These are phyloP conservation scores for Colletotrichum sp. DNA, from an alignment of 2,329 filamentous ascomycete species.

Conservation along the genomic window DNA sequence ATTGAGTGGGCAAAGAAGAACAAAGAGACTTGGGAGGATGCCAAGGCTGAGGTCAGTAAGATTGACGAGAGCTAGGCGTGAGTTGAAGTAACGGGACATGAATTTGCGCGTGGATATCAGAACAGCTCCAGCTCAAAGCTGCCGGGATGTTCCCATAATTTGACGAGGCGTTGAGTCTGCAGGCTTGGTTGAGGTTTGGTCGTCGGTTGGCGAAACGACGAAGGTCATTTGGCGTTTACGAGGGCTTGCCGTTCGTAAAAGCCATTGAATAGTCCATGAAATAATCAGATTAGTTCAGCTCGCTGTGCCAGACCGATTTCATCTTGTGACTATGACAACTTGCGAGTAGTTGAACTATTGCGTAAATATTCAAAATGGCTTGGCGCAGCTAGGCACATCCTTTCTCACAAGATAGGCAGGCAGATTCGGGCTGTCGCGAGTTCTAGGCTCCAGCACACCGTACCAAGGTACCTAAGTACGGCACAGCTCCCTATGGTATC, in stretches of 20 bases:
- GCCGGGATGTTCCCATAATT: constrained; percentile 9
- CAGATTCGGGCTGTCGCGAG: background rate
- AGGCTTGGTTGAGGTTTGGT: constrained; percentile 5
- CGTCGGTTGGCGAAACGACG: constrained; percentile 11
- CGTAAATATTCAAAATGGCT: background rate
- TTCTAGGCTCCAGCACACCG: background rate
- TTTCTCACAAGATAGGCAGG: background rate
- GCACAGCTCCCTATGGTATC: background rate
- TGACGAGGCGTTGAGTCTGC: constrained; percentile 13
- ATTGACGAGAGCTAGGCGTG: constrained; percentile 66
- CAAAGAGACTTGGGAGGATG: constrained; percentile 91
- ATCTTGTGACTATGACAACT: background rate
- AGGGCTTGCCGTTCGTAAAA: constrained; percentile 15
- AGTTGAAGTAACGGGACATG: background rate
- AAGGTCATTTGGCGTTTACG: constrained; percentile 16
- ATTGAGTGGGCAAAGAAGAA: constrained; percentile 94
- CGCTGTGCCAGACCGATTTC: background rate
- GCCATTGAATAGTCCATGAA: background rate
- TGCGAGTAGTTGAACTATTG: background rate
- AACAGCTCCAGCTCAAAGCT: background rate
- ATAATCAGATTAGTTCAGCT: constrained; percentile 5
- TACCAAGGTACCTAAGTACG: background rate
- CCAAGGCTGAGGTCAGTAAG: constrained; percentile 84
- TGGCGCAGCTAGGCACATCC: background rate
- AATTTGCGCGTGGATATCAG: constrained; percentile 4